A percentile compares a stretch with the other conserved stretches of the same genome.
These are phyloP conservation scores for Penicillium polonicum DNA, from an alignment of 2,329 filamentous ascomycete species.

Conservation along the genomic window DNA sequence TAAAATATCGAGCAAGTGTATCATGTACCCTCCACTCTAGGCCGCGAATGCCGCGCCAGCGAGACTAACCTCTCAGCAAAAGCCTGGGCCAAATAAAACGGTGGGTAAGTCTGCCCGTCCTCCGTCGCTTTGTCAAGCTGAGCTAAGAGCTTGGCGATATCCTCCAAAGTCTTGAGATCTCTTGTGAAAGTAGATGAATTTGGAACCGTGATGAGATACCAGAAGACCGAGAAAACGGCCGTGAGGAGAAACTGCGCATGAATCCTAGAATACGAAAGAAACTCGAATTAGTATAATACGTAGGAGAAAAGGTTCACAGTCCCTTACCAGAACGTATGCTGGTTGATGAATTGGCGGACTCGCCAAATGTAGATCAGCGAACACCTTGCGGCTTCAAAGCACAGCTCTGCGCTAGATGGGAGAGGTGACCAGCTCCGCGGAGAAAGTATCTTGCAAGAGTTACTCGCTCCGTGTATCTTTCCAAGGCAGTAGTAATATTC, in stretches of 20 bases:
- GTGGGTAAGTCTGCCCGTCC: slow-evolving; percentile 18
- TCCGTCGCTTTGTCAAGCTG: slow-evolving; percentile 10
- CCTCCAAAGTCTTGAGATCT: slow-evolving; percentile 22
- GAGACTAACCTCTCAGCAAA: slow-evolving; percentile 21
- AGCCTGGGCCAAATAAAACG: slow-evolving; percentile 21
- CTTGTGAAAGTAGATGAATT: slow-evolving; percentile 10
- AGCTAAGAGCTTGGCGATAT: slow-evolving; percentile 15
- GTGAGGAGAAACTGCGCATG: slow-evolving; percentile 26
- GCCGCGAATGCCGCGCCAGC: slow-evolving; percentile 9
- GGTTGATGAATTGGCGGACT: slow-evolving; percentile 19
- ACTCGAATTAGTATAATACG: not conserved
- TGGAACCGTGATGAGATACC: slow-evolving; percentile 20
- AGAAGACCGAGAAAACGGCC: slow-evolving; percentile 23
- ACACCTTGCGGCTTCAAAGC: slow-evolving; percentile 22
- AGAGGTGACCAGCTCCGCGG: slow-evolving; percentile 14
- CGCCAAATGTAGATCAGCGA: slow-evolving; percentile 25
- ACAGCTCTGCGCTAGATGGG: slow-evolving; percentile 25
- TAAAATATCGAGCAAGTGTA: not conserved
- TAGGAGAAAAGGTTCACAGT: not conserved
- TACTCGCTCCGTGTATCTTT: slow-evolving; percentile 25
- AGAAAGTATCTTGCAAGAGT: not conserved
- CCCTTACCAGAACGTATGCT: slow-evolving; percentile 26
- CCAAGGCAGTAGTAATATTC: slow-evolving; percentile 29
- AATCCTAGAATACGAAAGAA: slow-evolving; percentile 14
- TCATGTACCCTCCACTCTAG: not conserved